phyloP scores from a whole-genome alignment of 768 basidiomycete genomes.

The Rhodotorula graminis region DNA sequence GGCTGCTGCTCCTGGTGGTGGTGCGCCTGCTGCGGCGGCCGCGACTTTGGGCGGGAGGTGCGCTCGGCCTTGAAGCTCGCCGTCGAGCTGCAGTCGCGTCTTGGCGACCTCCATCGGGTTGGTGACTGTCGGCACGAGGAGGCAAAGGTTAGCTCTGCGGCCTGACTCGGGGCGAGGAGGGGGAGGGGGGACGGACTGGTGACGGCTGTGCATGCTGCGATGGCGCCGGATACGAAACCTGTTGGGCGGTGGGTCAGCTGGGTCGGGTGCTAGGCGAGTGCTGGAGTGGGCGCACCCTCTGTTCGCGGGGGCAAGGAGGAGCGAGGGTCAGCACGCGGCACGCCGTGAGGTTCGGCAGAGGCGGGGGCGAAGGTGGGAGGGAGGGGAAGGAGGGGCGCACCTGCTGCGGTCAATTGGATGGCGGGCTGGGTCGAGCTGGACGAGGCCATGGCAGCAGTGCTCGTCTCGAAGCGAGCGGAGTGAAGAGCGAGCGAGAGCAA shows the following conservation, averaged over 20 bases:
- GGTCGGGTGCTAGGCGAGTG: rapidly evolving
- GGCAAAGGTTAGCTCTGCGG: not conserved
- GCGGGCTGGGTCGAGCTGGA: not conserved
- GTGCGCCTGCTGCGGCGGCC: not conserved
- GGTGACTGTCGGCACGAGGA: constrained; percentile 46
- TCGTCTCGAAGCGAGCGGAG: too few species aligned
- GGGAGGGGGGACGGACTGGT: constrained; percentile 10
- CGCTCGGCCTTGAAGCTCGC: constrained; percentile 70
- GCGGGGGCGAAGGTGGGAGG: not conserved
- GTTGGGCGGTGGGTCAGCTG: constrained; percentile 43
- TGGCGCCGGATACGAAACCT: constrained; percentile 79
- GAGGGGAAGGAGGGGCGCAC: constrained; percentile 4
- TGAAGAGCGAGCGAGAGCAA: too few species aligned
- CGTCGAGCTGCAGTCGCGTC: constrained; percentile 91
- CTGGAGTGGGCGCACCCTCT: constrained; percentile 9
- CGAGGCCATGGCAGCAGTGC: not conserved
- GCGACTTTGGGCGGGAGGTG: constrained; percentile 9
- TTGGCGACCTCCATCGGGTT: constrained; percentile 62
- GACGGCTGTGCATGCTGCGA: constrained; percentile 88
- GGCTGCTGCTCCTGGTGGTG: not conserved
- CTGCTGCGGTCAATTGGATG: constrained; percentile 21
- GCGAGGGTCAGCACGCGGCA: not conserved
- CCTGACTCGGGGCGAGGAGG: not conserved
- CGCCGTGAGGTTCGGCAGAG: not conserved
- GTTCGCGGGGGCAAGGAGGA: not conserved